Evolutionary conservation across 2,329 filamentous ascomycete genomes (phyloP).

Genomic region (Aphanocladium album): DNA sequence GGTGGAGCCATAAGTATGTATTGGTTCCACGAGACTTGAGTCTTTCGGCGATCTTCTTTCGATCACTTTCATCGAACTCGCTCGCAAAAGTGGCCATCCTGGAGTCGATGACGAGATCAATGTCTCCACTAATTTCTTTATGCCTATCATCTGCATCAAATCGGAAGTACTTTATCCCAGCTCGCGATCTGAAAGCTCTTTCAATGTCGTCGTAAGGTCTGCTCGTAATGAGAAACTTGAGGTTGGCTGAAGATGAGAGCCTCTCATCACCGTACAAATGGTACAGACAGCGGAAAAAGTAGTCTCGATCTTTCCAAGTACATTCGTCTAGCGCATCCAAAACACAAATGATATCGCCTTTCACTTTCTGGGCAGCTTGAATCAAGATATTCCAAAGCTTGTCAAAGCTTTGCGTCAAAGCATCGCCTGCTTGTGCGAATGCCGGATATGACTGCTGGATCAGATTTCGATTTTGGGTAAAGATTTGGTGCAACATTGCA

Average conservation of each 20-base stretch:
- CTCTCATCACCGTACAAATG: neutral
- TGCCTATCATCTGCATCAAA: neutral
- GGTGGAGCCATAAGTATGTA: conserved; percentile 37
- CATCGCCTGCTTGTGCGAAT: neutral
- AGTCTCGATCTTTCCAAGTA: neutral
- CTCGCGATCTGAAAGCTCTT: neutral
- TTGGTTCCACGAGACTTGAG: conserved; percentile 27
- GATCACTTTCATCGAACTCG: conserved; percentile 11
- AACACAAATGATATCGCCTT: neutral
- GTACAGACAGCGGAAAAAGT: neutral
- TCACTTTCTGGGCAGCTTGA: neutral
- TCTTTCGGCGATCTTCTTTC: conserved; percentile 18
- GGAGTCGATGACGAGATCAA: neutral
- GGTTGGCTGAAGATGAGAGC: neutral
- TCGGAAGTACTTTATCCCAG: neutral
- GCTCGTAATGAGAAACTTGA: conserved; percentile 5
- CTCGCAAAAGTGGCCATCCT: neutral
- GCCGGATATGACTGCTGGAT: neutral
- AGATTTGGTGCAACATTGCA: conserved; percentile 33
- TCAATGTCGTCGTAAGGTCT: conserved; percentile 1
- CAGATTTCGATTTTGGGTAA: conserved; percentile 14
- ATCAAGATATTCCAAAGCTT: neutral
- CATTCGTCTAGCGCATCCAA: conserved; percentile 6
- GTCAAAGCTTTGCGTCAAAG: neutral
- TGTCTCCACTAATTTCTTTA: conserved; percentile 1